phyloP scores from a whole-genome alignment of 495 filamentous ascomycete species.

The Xylaria sp. region DNA sequence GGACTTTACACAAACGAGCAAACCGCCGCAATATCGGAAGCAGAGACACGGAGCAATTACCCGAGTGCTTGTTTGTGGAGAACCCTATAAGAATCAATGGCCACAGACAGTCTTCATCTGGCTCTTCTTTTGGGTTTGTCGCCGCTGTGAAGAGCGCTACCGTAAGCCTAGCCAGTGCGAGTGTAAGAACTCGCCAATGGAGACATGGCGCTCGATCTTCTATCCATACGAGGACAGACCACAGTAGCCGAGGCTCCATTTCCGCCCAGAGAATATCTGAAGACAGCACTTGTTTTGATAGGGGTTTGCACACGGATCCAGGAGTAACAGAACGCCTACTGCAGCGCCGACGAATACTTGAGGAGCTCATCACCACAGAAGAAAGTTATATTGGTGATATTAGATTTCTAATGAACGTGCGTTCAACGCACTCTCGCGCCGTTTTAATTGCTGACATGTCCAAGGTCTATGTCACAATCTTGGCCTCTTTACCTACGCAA shows the following conservation, averaged over 20 bases:
- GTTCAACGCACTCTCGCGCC: conserved; percentile 29
- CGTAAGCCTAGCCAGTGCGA: conserved; percentile 72
- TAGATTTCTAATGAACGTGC: conserved; percentile 83
- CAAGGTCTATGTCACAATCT: conserved; percentile 72
- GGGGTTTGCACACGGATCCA: conserved; percentile 67
- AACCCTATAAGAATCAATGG: conserved; percentile 36
- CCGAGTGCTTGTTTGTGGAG: conserved; percentile 47
- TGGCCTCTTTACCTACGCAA: conserved; percentile 65
- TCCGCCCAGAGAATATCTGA: conserved; percentile 67
- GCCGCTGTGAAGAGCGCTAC: conserved; percentile 79
- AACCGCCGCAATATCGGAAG: conserved; percentile 44
- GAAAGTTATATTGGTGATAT: conserved; percentile 88
- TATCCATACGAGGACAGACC: conserved; percentile 63
- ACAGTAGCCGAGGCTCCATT: conserved; percentile 67
- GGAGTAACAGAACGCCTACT: conserved; percentile 72
- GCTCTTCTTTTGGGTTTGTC: conserved; percentile 76
- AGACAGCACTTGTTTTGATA: conserved; percentile 66
- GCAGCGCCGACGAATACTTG: conserved; percentile 77
- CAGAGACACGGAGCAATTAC: conserved; percentile 51
- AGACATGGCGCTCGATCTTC: conserved; percentile 58
- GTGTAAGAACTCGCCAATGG: conserved; percentile 66
- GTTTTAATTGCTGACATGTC: conserved; percentile 15
- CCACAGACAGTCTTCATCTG: conserved; percentile 68
- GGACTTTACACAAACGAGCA: conserved; percentile 59
- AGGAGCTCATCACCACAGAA: conserved; percentile 85